Evolutionary conservation across 768 basidiomycete genomes (phyloP), one percentile per base, ranked within the genome.

Genomic region (Lentinula raphanica): DNA sequence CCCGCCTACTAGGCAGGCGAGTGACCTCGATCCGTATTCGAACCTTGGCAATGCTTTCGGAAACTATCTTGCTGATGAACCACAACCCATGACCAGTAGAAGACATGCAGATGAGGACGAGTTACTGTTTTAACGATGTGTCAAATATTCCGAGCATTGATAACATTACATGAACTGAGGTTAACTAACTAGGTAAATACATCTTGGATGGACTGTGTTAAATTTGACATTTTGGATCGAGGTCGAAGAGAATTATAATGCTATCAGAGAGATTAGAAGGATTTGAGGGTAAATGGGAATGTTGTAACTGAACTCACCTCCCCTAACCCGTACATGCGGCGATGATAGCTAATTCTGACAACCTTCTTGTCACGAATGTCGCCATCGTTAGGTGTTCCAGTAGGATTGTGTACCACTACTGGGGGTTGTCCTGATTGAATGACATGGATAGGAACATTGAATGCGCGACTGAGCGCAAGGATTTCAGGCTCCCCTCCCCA

Each of bases 401-500:
- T 64, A 0, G 91, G 89, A 45, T 86, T 76, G 65, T 97, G 94
- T 4, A 86, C 81, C n/a, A 97, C 94, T 13, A 98, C 77, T 1
- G 86, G 79, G 2, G 94, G 95, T 27, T 78, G 79, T 0, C 86
- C 87, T 1, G 84, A 84, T 69, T 98, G 97, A 12, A 98, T 79
- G 54, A 99, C 90, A 68, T 96, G 88, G 49, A 99, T 94, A 0
- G 94, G 88, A 38, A 95, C 74, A 56, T 86, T 80, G 69, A 82
- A 98, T 29, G 85, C 84, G 51, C 87, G 79, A 67, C 88, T 87
- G 15, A 98, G 76, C 3, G 97, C 97, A 64, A 90, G 79, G 31
- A 99, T 94, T 79, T 98, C 97, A 6, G 94, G 95, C 74, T 98
- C 94, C 35, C 97, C 96, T 49, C 97, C 97, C 97, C 97, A 98